phyloP scores from a whole-genome alignment of 768 basidiomycete species.

The Xerocomellus intermedius region DNA sequence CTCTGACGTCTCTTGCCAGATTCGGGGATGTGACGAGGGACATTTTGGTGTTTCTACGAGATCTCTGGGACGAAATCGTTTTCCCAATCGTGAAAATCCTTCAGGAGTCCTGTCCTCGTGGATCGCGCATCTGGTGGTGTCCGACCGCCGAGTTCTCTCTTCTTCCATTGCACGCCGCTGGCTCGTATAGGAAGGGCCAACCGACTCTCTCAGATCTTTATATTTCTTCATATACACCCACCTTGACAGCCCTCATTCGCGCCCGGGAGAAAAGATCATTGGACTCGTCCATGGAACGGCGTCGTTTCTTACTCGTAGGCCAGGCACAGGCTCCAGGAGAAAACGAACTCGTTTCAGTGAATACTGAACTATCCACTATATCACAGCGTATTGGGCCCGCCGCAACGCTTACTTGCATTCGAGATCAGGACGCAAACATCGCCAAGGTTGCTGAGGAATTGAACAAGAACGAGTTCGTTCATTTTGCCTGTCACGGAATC shows the following conservation, averaged over 20 bases:
- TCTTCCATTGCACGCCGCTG: conserved; percentile 1
- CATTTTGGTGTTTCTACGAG: conserved; percentile 2
- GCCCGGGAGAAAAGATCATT: neutral
- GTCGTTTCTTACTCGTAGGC: neutral
- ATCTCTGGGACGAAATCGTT: conserved; percentile 21
- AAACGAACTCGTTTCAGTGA: neutral
- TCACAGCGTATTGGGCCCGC: neutral
- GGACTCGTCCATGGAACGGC: neutral
- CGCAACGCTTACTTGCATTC: neutral
- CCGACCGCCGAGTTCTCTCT: conserved; percentile 12
- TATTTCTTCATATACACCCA: neutral
- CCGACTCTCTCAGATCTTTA: neutral
- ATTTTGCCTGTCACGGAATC: conserved; percentile 24
- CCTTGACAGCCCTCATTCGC: neutral
- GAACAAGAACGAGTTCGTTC: neutral
- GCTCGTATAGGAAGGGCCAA: neutral
- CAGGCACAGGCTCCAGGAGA: neutral
- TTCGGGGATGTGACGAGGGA: neutral
- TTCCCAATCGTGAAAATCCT: conserved; percentile 14
- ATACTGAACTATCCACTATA: neutral
- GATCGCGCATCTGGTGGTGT: conserved; percentile 16
- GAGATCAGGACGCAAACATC: neutral
- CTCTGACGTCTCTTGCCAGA: neutral
- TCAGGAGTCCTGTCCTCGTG: neutral
- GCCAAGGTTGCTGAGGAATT: neutral